A percentile compares a stretch with the other conserved stretches of the same genome.
Evolutionary conservation across 768 basidiomycete genomes (phyloP).

Genomic region (Rhodotorula graminis): DNA sequence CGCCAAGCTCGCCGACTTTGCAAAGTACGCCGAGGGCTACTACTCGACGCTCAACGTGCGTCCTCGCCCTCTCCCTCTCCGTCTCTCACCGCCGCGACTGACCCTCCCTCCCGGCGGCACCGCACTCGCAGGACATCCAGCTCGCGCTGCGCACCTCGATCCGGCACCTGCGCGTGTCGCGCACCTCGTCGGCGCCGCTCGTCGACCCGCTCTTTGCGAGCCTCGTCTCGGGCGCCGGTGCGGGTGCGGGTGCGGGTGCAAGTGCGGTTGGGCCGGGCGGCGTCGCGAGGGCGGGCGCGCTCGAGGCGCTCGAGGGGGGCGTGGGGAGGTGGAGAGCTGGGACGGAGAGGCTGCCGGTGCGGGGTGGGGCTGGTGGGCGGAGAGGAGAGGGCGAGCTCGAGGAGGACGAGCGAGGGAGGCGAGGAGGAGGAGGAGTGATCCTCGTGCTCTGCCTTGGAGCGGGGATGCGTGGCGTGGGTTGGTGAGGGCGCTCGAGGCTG

Average conservation of each 20-base stretch:
- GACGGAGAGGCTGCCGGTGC: neutral
- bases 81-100: neutral
- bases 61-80: neutral
- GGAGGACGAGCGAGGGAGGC: neutral
- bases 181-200: conserved; percentile 19
- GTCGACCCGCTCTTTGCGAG: conserved; percentile 27
- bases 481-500: conserved; percentile 8
- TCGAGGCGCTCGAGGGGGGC: neutral
- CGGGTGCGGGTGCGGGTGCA: neutral
- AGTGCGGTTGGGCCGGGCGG: conserved; percentile 26
- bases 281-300: conserved; percentile 7
- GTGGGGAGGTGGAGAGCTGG: neutral
- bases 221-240: neutral
- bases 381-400: neutral
- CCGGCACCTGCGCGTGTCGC: conserved; percentile 29
- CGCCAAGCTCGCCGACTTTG: conserved; percentile 22
- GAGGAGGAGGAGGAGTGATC: conserved; percentile 1
- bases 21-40: conserved; percentile 34
- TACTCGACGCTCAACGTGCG: conserved; percentile 34
- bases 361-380: neutral
- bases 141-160: conserved; percentile 35
- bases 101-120: too few species aligned
- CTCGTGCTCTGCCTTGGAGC: conserved; percentile 22
- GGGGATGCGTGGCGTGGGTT: conserved; percentile 30
- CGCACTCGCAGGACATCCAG: conserved; percentile 28